Conservation (phyloP, 805 yeast species). For the Metschnikowia reukaufii region DNA sequence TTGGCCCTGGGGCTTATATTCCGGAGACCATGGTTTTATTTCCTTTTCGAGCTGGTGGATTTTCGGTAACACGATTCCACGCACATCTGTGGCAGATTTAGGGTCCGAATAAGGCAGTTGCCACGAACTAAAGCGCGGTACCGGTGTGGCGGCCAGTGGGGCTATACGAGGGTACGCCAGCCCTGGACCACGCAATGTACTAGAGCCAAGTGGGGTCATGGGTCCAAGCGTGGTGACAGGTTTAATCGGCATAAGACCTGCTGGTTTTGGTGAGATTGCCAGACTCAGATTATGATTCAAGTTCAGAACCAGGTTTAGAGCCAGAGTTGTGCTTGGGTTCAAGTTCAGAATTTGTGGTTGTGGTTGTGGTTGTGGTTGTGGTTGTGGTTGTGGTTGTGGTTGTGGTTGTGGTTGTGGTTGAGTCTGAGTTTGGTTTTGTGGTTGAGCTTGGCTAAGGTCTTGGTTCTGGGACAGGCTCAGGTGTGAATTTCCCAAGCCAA, state of each 20-base stretch:
- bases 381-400: too few species aligned
- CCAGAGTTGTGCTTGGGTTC: too few species aligned
- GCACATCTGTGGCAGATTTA: neutral
- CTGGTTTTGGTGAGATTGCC: neutral
- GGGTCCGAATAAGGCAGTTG: neutral
- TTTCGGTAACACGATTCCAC: constrained; percentile 5
- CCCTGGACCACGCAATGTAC: neutral
- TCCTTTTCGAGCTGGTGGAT: constrained; percentile 6
- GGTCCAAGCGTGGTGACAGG: neutral
- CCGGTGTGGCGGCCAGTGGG: neutral
- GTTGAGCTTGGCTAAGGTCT: too few species aligned
- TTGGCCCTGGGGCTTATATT: neutral
- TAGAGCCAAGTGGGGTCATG: neutral
- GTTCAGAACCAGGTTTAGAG: too few species aligned
- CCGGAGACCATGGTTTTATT: neutral
- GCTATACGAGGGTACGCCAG: neutral
- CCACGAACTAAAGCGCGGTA: constrained; percentile 4
- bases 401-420: too few species aligned
- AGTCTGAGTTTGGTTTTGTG: too few species aligned
- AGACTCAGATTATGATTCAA: neutral
- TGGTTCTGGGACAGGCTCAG: too few species aligned
- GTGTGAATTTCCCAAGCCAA: too few species aligned
- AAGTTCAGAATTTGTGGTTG: too few species aligned
- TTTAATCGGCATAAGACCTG: neutral
- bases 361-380: too few species aligned